Base-by-base conservation (phyloP, 495 filamentous ascomycete species). In the Choiromyces venosus region DNA sequence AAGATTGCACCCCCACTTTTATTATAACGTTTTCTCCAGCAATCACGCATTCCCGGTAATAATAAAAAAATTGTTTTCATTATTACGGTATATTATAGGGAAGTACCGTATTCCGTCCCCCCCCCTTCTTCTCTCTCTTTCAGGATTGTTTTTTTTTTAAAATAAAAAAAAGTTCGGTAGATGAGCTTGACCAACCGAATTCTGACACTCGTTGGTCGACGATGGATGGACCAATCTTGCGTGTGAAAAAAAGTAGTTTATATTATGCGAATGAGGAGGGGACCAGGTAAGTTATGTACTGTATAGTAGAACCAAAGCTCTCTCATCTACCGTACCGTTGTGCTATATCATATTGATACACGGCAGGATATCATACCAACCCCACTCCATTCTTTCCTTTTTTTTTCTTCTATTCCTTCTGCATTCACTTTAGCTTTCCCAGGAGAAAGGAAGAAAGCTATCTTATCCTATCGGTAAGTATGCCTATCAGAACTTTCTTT, bases 1-100 rank as follows among this genome's bases (percentile, higher is more conserved):
- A 61, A 61, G 52, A 61, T 61, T 61, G 52, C 52, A 33, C 52
- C 52, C 52, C 52, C 52, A 61, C 52, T 29, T 61, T 33, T 61
- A 61, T 56, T 56, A 61, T 33, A 61, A 61, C 52, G 25, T 61
- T 61, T n/a, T 61, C 25, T 4, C 52, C 12, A 61, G 52, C 52
- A 61, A 29, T 61, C 10, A 61, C 52, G 52, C 52, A 61, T 61
- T 61, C 52, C 52, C 52, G 52, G 52, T 61, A 61, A 61, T n/a
- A n/a, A n/a, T n/a, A n/a, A n/a, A n/a, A n/a, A n/a, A n/a, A n/a
- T n/a, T n/a, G n/a, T 61, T 61, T 61, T 10, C 1, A 61, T 61
- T 61, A 61, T 29, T 18, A 61, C 5, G 25, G 52, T 61, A 61
- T 61, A 33, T n/a, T n/a, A 33, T 18, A 61, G 52, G 52, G 18